These are phyloP conservation scores for Rutstroemia sp. DNA, from an alignment of 2,329 filamentous ascomycete species.

Conservation along the genomic window DNA sequence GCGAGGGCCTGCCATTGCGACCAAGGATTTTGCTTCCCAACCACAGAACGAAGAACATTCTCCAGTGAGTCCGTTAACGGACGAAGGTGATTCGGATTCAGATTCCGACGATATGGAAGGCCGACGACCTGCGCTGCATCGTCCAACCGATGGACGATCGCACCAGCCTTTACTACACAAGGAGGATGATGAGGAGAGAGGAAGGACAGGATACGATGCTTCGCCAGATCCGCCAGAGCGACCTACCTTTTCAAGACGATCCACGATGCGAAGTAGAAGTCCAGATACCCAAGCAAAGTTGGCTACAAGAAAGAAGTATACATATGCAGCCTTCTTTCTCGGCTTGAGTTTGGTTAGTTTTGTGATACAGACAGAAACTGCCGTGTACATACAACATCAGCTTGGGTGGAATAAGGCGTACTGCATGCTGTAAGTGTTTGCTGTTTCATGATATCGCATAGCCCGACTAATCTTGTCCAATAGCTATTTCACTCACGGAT, in stretches of 20 bases:
- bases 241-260: conserved; percentile 44
- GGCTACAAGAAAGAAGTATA: conserved; percentile 75
- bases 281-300: conserved; percentile 57
- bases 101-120: conserved; percentile 23
- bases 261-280: conserved; percentile 70
- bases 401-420: conserved; percentile 97
- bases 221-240: conserved; percentile 16
- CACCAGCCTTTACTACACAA: conserved; percentile 31
- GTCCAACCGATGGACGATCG: conserved; percentile 33
- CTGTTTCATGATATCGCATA: not conserved
- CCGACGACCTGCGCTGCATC: conserved; percentile 35
- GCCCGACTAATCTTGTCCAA: conserved; percentile 3
- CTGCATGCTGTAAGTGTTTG: conserved; percentile 74
- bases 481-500: conserved; percentile 84
- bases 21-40: conserved; percentile 13
- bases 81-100: conserved; percentile 20
- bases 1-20: conserved; percentile 13
- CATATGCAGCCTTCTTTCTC: conserved; percentile 79
- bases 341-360: conserved; percentile 79
- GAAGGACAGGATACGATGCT: conserved; percentile 26
- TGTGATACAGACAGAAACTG: conserved; percentile 90
- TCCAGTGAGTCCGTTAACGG: conserved; percentile 2
- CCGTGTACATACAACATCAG: conserved; percentile 87
- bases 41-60: conserved; percentile 9
- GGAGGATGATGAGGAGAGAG: conserved; percentile 25